phyloP scores from a whole-genome alignment of 805 yeast genomes.

The Ogataea saltuana region DNA sequence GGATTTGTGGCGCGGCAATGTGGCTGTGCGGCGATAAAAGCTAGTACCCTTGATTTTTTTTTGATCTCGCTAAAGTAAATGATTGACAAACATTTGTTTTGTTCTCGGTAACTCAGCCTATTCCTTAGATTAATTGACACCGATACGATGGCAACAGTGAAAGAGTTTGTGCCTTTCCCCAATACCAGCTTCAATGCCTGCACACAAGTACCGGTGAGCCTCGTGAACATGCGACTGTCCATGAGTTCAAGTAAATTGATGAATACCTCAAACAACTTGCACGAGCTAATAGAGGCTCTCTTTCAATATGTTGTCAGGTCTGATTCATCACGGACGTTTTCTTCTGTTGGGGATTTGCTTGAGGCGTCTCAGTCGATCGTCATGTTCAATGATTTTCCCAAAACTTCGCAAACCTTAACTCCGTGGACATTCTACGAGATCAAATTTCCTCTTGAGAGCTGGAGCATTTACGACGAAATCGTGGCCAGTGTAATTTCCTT shows the following conservation, averaged over 20 bases:
- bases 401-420: too few species aligned
- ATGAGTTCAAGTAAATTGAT: constrained; percentile 20
- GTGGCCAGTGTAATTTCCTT: constrained; percentile 21
- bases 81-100: too few species aligned
- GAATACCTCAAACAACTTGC: constrained; percentile 29
- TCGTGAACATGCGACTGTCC: constrained; percentile 20
- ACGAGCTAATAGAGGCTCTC: constrained; percentile 28
- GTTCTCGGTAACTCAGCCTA: too few species aligned
- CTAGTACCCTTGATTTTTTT: too few species aligned
- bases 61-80: too few species aligned
- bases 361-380: constrained; percentile 11
- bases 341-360: constrained; percentile 12
- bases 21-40: too few species aligned
- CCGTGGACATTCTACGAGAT: constrained; percentile 25
- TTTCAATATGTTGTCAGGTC: constrained; percentile 11
- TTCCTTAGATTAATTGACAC: too few species aligned
- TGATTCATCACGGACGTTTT: neutral
- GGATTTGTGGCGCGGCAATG: too few species aligned
- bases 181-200: neutral
- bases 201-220: constrained; percentile 11
- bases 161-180: too few species aligned
- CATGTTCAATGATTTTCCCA: constrained; percentile 7
- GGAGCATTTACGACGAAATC: constrained; percentile 32
- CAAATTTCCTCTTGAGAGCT: constrained; percentile 1
- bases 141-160: too few species aligned